Evolutionary conservation across 768 basidiomycete genomes (phyloP).

Genomic region (Panaeolus cyanescens): DNA sequence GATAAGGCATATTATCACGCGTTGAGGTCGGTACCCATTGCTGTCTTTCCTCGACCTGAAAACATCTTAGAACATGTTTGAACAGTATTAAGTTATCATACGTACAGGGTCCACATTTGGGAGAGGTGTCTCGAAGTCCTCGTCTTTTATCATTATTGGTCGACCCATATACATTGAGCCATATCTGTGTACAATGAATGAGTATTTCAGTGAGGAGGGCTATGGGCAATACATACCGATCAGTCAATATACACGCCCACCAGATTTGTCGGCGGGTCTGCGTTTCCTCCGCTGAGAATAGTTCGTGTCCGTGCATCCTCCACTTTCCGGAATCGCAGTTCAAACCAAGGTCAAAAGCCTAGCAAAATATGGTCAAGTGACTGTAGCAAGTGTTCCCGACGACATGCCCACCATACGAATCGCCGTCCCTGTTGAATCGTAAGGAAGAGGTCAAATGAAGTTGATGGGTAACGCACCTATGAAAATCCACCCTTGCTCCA

Average conservation of each 20-base stretch:
- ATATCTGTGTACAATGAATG: slow-evolving; percentile 36
- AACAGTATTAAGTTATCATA: background rate
- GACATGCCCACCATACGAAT: slow-evolving; percentile 28
- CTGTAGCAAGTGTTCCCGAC: background rate
- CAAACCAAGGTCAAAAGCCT: slow-evolving; percentile 82
- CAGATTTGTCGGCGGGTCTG: slow-evolving; percentile 77
- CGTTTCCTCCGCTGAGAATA: slow-evolving; percentile 68
- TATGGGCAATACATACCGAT: slow-evolving; percentile 48
- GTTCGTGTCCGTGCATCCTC: slow-evolving; percentile 59
- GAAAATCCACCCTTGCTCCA: slow-evolving; percentile 88
- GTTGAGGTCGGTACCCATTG: slow-evolving; percentile 51
- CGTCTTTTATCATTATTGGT: slow-evolving; percentile 66
- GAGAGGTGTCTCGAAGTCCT: slow-evolving; percentile 68
- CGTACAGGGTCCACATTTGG: slow-evolving; percentile 58
- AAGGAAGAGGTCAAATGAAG: slow-evolving; percentile 6
- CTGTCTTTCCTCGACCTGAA: slow-evolving; percentile 60
- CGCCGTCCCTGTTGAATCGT: slow-evolving; percentile 20
- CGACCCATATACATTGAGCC: slow-evolving; percentile 79
- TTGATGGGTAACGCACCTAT: slow-evolving; percentile 47
- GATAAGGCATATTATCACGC: slow-evolving; percentile 42
- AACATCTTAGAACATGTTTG: slow-evolving; percentile 2
- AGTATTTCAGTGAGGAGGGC: background rate
- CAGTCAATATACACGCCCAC: slow-evolving; percentile 75
- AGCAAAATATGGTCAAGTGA: slow-evolving; percentile 5
- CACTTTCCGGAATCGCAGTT: slow-evolving; percentile 79